These are phyloP conservation scores for Fusarium cicatricum DNA, from an alignment of 2,329 filamentous ascomycete genomes.

Conservation along the genomic window DNA sequence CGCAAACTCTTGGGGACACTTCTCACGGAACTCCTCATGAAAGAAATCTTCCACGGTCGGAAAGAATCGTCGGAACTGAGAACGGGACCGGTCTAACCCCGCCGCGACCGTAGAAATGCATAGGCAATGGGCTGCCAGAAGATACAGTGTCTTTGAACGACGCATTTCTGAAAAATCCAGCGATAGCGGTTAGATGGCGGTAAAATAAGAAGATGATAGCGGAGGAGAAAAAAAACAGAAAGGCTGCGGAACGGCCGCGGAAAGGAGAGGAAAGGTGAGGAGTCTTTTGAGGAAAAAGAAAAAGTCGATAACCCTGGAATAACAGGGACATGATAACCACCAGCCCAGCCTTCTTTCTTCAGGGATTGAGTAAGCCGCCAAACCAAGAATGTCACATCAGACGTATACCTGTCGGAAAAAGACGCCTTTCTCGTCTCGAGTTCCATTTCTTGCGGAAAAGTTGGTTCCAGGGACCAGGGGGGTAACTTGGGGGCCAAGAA, in stretches of 20 bases:
- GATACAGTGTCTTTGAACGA: constrained; percentile 8
- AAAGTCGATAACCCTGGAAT: neutral
- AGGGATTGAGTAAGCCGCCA: no score
- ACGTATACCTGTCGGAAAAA: constrained; percentile 2
- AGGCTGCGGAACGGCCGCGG: no score
- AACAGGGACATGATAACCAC: neutral
- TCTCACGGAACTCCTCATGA: neutral
- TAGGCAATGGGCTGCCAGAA: constrained; percentile 9
- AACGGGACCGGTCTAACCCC: constrained; percentile 7
- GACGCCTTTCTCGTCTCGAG: neutral
- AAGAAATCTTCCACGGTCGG: constrained; percentile 6
- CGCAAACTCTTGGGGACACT: constrained; percentile 9
- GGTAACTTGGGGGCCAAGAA: neutral
- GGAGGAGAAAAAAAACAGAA: neutral
- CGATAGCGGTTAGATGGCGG: neutral
- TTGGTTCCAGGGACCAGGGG: neutral
- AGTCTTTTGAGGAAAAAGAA: neutral
- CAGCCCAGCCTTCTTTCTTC: no score
- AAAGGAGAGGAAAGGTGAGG: neutral
- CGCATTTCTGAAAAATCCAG: constrained; percentile 6
- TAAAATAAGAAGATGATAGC: neutral
- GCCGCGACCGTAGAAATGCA: constrained; percentile 2
- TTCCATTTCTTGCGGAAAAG: neutral
- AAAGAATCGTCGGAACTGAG: constrained; percentile 15
- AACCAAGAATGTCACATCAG: neutral